Evolutionary conservation across 75 land plant species (phyloP), one percentile per base, ranked within the genome.

Genomic region (Cupressus sempervirens): DNA sequence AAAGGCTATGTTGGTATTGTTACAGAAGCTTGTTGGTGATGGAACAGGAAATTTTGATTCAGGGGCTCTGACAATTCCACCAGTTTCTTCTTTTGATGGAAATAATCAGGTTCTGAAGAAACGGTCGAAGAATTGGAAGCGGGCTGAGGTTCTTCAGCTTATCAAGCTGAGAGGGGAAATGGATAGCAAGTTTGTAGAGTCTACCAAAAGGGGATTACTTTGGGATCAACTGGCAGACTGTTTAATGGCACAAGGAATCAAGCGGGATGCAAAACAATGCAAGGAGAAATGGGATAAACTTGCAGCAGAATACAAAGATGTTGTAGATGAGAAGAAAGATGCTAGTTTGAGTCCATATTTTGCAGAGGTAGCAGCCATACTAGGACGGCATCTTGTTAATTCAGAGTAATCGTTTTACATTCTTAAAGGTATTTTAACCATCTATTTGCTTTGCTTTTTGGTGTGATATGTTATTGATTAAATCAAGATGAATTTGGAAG

Each of bases 51-150:
- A 53, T 16, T 40, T 85, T 43, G 48, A 83, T 46, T 20, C 46
- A 81, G 83, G 83, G 30, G 56, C 50, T 41, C 30, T 14, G 26
- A 15, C 50, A 34, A 40, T 50, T 16, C 30, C 35, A 36, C 50
- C n/a, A 80, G 43, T 84, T 43, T 29, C 74, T 72, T 35, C 41
- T 15, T 43, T 74, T 32, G 56, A 76, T 68, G 84, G 85, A 38
- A 85, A 38, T 81, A 62, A 62, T 26, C 48, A 46, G 26, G 90
- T 15, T 16, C 86, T 88, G 36, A 90, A 89, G 84, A 90, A 90
- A 52, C 87, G 91, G 40, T 88, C 89, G 11, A 90, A 89, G 83
- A 90, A 89, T 75, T 89, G 91, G 91, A 90, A 90, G 70, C 77
- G 86, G 35, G 84, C 88, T 1, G 91, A 90, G 72, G 91, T 90